Evolutionary conservation across 2,329 filamentous ascomycete species (phyloP), one percentile per base, ranked within the genome.

Genomic region (Teratosphaeria epicoccoides): DNA sequence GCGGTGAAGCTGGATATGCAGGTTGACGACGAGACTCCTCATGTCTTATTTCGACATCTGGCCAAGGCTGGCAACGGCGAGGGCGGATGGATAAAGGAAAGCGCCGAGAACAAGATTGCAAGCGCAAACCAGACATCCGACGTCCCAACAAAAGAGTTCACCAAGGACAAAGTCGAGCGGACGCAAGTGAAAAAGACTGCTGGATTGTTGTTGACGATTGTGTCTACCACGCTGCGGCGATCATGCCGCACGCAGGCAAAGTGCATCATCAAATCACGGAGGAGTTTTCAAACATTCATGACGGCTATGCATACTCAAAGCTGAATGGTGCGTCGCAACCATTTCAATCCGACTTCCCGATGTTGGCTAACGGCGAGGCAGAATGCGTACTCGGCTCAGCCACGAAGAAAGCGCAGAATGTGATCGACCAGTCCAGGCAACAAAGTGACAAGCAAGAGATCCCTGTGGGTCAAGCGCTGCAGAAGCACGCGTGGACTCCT

Each of bases 141-240:
- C 1, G 66, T 69, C 0, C 75, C 76, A 0, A 64, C 73, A 55
- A 77, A 76, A 54, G 69, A 77, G 51, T 78, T 78, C 53, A 78
- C 75, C 0, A 64, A 75, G 3, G 65, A 78, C 47, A 76, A 79
- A 60, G 75, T 79, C 37, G 75, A 78, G 59, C 77, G 73, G 50
- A 79, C 54, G 66, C 70, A 26, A 70, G 57, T 4, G 68, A 73
- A 45, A 62, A 72, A 20, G 74, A 78, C 53, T 76, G 75, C 57
- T 79, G 76, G 76, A 68, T 79, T n/a, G 72, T 77, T 0, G 66
- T 79, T 3, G 72, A 77, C 51, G 71, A 69, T 6, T 77, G 75
- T 45, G 75, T 77, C 0, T 77, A 77, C 52, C 74, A 78, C 58
- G 71, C 68, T 51, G 69, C 70, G 1, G 65, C 75, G 0, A 73